Evolutionary conservation across 1,139 yeast species (phyloP), one percentile per base, ranked within the genome.

Genomic region (Blastobotrys proliferans): DNA sequence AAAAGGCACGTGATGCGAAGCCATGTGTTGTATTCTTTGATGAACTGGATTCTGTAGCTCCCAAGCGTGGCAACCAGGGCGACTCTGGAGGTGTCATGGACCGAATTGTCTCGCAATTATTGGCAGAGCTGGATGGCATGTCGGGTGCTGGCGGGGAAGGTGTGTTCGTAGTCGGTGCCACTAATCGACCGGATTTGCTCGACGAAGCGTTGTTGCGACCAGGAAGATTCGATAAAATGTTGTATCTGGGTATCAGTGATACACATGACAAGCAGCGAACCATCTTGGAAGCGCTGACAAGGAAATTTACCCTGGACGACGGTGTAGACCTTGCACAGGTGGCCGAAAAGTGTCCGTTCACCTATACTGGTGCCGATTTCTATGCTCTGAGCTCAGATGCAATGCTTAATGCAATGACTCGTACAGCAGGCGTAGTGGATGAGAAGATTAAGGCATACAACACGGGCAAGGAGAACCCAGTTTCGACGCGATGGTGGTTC

Each of bases 81-180:
- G 97, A 92, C 63, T 87, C 97, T 1, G 97, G 97, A 19, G 97
- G 97, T 51, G 97, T 90, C 4, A 90, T 90, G 97, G 97, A 92
- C 62, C 76, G 98, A 64, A 92, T 92, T 53, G 98, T 92, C 1
- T 88, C 97, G 0, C 98, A 92, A 63, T 69, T 92, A 39, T 70
- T 92, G 40, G 96, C 97, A 0, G 98, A 92, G 62, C 70, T 92
- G 38, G 98, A 92, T 60, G 97, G 97, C 30, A 90, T 90, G 97
- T 83, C 94, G 58, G 79, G 83, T 5, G 77, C 80, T 13, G 79
- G 76, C 33, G 92, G 94, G 9, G 96, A 88, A 49, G 97, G 97
- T 6, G 95, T 92, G 0, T 92, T 92, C 63, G 97, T 90, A 10
- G 95, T 92, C 37, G 97, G 97, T 11, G 98, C 98, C 6, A 92